Conservation (phyloP, 768 basidiomycete genomes). For the Tylopilus sp. region DNA sequence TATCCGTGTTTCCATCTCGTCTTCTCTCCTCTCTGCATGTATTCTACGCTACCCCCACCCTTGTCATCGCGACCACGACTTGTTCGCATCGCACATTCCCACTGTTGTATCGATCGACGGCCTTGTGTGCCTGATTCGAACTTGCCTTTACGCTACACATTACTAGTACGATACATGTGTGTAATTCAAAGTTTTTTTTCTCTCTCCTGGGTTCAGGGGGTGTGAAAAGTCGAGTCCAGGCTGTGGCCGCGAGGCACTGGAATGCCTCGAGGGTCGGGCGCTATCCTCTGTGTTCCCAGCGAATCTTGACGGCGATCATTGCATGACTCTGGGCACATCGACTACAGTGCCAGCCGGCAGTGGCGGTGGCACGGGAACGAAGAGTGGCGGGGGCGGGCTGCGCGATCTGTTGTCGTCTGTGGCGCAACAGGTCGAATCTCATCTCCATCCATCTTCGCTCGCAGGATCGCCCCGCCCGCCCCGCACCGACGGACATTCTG, state of each 20-base stretch:
- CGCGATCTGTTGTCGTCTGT: slow-evolving; percentile 22
- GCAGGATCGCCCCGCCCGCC: background rate
- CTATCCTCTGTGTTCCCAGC: background rate
- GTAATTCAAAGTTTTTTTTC: slow-evolving; percentile 11
- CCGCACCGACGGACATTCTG: too few relatives aligned
- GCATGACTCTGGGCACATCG: background rate
- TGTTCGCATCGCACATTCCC: background rate
- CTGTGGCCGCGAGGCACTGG: too few relatives aligned
- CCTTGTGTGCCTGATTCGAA: background rate
- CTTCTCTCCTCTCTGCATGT: background rate
- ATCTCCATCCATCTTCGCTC: slow-evolving; percentile 7
- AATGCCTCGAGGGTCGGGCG: slow-evolving; percentile 23
- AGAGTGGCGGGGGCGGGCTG: background rate
- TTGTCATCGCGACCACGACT: background rate
- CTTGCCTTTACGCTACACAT: slow-evolving; percentile 1
- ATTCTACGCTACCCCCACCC: background rate
- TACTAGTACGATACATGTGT: slow-evolving; percentile 6
- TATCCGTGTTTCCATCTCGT: background rate
- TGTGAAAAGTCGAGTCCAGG: too few relatives aligned
- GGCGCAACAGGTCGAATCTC: slow-evolving; percentile 25
- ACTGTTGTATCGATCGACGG: background rate
- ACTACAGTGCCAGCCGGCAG: background rate
- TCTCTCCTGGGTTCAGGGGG: too few relatives aligned
- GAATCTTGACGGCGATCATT: background rate
- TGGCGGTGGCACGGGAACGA: background rate